Evolutionary conservation across 202 grass and related monocot genomes (phyloP).

Genomic region (Alloteropsis angusta): DNA sequence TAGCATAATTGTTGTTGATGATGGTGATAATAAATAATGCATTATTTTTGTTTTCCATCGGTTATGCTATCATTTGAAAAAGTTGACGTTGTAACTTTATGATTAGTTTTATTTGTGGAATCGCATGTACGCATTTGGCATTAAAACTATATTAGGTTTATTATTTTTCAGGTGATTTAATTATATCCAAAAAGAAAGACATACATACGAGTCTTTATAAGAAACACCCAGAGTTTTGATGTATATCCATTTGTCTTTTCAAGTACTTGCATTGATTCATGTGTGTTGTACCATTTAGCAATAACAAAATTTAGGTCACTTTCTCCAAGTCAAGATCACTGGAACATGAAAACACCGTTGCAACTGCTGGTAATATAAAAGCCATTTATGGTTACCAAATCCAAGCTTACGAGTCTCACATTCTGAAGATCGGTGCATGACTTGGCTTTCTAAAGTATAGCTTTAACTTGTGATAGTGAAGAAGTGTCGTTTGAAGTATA

Average conservation of each 20-base stretch:
- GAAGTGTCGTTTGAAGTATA: neutral
- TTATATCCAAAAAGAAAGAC: neutral
- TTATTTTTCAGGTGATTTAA: neutral
- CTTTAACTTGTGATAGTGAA: neutral
- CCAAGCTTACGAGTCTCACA: neutral
- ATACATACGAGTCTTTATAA: neutral
- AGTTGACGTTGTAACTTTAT: neutral
- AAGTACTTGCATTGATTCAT: neutral
- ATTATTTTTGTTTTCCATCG: neutral
- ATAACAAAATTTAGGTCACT: neutral
- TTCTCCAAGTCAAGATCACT: neutral
- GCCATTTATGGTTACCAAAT: neutral
- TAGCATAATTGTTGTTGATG: too few species aligned
- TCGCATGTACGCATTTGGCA: neutral
- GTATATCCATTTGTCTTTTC: neutral
- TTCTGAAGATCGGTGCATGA: neutral
- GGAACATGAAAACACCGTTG: neutral
- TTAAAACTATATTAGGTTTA: neutral
- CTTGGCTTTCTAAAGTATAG: neutral
- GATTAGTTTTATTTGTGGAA: neutral
- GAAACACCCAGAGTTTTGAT: neutral
- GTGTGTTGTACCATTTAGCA: neutral
- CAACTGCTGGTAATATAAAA: slow-evolving; percentile 4
- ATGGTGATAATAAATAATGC: neutral
- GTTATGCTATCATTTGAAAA: too few species aligned